Conservation (phyloP, 495 filamentous ascomycete species). For the Xylaria scruposa region DNA sequence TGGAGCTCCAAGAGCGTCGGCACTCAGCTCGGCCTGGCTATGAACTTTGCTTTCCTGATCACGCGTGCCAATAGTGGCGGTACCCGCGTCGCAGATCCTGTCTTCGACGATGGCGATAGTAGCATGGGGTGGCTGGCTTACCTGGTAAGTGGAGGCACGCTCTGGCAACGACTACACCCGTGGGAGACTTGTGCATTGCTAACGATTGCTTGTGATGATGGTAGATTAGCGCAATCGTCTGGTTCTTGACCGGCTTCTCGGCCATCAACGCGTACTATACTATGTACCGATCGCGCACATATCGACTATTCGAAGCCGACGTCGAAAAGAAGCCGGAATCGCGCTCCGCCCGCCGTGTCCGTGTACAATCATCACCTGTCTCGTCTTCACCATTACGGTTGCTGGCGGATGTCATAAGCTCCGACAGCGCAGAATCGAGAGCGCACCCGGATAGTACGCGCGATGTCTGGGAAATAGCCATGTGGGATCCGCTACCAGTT, state of each 20-base stretch:
- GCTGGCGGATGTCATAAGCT: conserved; percentile 67
- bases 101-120: conserved; percentile 75
- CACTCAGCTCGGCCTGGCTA: conserved; percentile 69
- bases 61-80: conserved; percentile 72
- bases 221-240: conserved; percentile 72
- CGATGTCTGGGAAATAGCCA: conserved; percentile 93
- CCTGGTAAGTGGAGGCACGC: conserved; percentile 66
- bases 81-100: conserved; percentile 69
- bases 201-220: conserved; percentile 20
- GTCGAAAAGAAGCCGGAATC: conserved; percentile 78
- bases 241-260: conserved; percentile 69
- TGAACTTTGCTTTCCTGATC: conserved; percentile 83
- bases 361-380: conserved; percentile 85
- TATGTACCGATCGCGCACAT: conserved; percentile 80
- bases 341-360: conserved; percentile 86
- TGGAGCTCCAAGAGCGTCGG: conserved; percentile 86
- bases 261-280: conserved; percentile 80
- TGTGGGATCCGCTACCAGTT: conserved; percentile 92
- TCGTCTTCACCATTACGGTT: conserved; percentile 80
- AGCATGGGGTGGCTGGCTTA: conserved; percentile 72
- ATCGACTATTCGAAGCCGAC: conserved; percentile 88
- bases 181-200: neutral
- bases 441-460: conserved; percentile 82
- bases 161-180: neutral
- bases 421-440: conserved; percentile 70